A percentile compares a stretch with the other conserved stretches of the same genome.
Conservation (phyloP, 2,329 filamentous ascomycete genomes). For the Gyromitra esculenta region DNA sequence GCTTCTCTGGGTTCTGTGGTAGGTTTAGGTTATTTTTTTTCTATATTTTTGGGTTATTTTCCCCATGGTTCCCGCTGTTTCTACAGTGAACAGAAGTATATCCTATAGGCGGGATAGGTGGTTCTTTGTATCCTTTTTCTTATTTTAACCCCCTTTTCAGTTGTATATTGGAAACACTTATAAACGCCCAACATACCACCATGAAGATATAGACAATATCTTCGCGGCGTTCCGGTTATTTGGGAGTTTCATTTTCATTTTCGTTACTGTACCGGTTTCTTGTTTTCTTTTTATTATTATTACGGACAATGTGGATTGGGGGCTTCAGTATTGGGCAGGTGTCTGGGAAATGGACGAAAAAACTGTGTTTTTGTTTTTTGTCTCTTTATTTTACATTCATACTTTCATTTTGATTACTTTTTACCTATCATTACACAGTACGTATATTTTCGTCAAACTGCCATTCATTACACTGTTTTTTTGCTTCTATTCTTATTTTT, state of each 20-base stretch:
- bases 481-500: slow-evolving; percentile 16
- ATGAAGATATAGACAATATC: slow-evolving; percentile 23
- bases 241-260: slow-evolving; percentile 7
- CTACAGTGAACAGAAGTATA: slow-evolving; percentile 40
- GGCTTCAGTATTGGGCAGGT: slow-evolving; percentile 41
- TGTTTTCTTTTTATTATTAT: slow-evolving; percentile 24
- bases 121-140: slow-evolving; percentile 31
- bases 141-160: slow-evolving; percentile 18
- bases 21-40: slow-evolving; percentile 45
- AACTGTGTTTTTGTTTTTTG: slow-evolving; percentile 42
- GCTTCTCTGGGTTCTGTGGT: slow-evolving; percentile 11
- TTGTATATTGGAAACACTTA: slow-evolving; percentile 37
- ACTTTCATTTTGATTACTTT: slow-evolving; percentile 35
- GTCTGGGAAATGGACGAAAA: slow-evolving; percentile 48
- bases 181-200: slow-evolving; percentile 23
- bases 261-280: slow-evolving; percentile 23
- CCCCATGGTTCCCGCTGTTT: slow-evolving; percentile 43
- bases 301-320: slow-evolving; percentile 32
- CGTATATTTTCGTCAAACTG: slow-evolving; percentile 15
- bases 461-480: slow-evolving; percentile 19
- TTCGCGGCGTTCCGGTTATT: slow-evolving; percentile 44
- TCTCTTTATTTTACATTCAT: slow-evolving; percentile 42
- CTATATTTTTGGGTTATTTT: slow-evolving; percentile 47
- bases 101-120: slow-evolving; percentile 27
- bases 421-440: slow-evolving; percentile 10